phyloP scores from a whole-genome alignment of 2,329 filamentous ascomycete genomes.

The Dactylella cylindrospora region DNA sequence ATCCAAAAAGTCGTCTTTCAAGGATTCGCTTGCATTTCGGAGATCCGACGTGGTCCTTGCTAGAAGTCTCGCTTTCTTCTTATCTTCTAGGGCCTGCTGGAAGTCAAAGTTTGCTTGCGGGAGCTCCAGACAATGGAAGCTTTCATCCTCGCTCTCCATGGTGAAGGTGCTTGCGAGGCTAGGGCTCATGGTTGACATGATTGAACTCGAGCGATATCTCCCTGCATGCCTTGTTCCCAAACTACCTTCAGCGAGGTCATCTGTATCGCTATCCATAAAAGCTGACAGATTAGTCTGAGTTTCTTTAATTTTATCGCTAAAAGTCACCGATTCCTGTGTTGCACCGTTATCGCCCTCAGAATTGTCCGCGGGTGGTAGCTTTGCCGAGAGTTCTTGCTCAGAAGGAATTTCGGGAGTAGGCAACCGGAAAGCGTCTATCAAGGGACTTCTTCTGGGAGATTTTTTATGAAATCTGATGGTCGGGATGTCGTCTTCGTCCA shows the following conservation, averaged over 20 bases:
- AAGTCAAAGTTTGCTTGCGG: conserved; percentile 83
- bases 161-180: conserved; percentile 90
- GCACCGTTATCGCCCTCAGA: conserved; percentile 63
- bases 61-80: conserved; percentile 26
- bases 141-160: conserved; percentile 83
- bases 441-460: conserved; percentile 25
- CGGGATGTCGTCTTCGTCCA: conserved; percentile 47
- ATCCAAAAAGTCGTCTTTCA: conserved; percentile 74
- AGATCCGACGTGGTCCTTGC: conserved; percentile 49
- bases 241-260: conserved; percentile 82
- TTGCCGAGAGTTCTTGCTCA: conserved; percentile 29
- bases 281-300: conserved; percentile 63
- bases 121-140: conserved; percentile 78
- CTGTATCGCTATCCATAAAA: conserved; percentile 70
- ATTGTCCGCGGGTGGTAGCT: conserved; percentile 53
- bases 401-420: conserved; percentile 38
- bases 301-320: conserved; percentile 66
- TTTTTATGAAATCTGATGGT: conserved; percentile 44
- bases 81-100: conserved; percentile 70
- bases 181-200: conserved; percentile 78
- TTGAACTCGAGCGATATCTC: conserved; percentile 64
- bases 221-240: conserved; percentile 86
- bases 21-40: conserved; percentile 51
- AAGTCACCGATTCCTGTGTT: conserved; percentile 56
- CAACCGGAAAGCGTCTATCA: conserved; percentile 34